These are phyloP conservation scores for Colletotrichum theobromicola DNA, from an alignment of 2,329 filamentous ascomycete genomes.

Conservation along the genomic window DNA sequence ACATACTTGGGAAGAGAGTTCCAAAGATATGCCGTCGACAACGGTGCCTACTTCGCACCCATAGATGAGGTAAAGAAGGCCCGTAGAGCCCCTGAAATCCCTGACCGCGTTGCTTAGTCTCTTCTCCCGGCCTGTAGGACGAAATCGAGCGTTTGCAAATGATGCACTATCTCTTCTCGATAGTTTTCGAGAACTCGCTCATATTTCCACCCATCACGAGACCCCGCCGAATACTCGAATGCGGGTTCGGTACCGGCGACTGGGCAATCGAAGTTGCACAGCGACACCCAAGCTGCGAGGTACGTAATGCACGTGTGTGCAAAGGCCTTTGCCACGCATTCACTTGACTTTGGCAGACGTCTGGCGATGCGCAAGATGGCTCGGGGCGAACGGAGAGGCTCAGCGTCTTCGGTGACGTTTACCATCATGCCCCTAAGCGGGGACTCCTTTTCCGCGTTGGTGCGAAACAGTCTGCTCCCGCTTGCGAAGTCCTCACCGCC, in stretches of 20 bases:
- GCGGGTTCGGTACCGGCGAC: conserved; percentile 72
- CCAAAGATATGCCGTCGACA: conserved; percentile 70
- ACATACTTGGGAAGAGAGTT: conserved; percentile 67
- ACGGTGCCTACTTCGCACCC: conserved; percentile 70
- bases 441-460: neutral
- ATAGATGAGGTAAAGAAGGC: conserved; percentile 70
- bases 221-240: conserved; percentile 69
- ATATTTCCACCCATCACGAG: conserved; percentile 71
- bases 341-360: neutral
- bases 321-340: neutral
- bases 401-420: neutral
- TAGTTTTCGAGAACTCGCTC: conserved; percentile 69
- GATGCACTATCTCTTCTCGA: conserved; percentile 67
- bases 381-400: neutral
- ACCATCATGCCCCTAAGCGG: neutral
- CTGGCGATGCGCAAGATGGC: neutral
- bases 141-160: conserved; percentile 70
- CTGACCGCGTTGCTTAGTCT: neutral
- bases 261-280: conserved; percentile 75
- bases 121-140: conserved; percentile 50
- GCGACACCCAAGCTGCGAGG: conserved; percentile 68
- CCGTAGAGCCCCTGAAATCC: neutral
- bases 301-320: conserved; percentile 37
- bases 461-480: neutral
- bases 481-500: neutral